Evolutionary conservation across 1,284 basidiomycete genomes (phyloP).

Genomic region (Schizopora paradoxa): DNA sequence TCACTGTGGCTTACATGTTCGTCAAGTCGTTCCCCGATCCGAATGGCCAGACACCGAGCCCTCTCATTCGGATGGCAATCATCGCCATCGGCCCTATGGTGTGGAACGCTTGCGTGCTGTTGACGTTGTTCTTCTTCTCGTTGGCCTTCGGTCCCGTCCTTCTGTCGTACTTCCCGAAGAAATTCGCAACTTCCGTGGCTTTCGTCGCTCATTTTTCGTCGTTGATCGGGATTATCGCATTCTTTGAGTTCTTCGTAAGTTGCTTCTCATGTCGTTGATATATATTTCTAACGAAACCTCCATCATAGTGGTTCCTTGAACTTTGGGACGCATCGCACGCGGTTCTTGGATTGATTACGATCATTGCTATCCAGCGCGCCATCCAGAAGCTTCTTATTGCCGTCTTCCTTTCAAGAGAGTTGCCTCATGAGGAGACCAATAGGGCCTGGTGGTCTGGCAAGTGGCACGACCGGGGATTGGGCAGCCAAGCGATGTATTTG

Average conservation of each 20-base stretch:
- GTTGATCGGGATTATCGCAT: slow-evolving; percentile 77
- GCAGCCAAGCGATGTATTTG: slow-evolving; percentile 84
- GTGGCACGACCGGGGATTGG: slow-evolving; percentile 92
- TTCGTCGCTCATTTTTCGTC: slow-evolving; percentile 77
- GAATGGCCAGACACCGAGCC: slow-evolving; percentile 64
- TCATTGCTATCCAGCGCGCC: slow-evolving; percentile 84
- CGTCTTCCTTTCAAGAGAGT: slow-evolving; percentile 89
- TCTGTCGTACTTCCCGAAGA: slow-evolving; percentile 70
- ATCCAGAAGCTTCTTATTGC: slow-evolving; percentile 92
- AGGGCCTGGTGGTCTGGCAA: slow-evolving; percentile 99
- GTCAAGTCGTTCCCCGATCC: slow-evolving; percentile 79
- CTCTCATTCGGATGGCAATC: slow-evolving; percentile 87
- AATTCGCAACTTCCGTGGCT: slow-evolving; percentile 92
- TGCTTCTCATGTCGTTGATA: slow-evolving; percentile 9
- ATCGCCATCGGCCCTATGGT: slow-evolving; percentile 92
- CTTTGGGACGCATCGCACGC: slow-evolving; percentile 95
- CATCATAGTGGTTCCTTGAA: slow-evolving; percentile 87
- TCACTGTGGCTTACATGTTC: slow-evolving; percentile 87
- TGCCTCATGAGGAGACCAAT: slow-evolving; percentile 96
- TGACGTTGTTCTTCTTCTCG: slow-evolving; percentile 86
- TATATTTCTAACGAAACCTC: slow-evolving; percentile 19
- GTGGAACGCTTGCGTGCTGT: slow-evolving; percentile 89
- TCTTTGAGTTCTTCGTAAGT: slow-evolving; percentile 94
- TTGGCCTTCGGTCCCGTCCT: slow-evolving; percentile 91
- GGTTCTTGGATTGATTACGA: slow-evolving; percentile 81